Conservation (phyloP, 441 rosid species). For the Euphorbia celastroides region DNA sequence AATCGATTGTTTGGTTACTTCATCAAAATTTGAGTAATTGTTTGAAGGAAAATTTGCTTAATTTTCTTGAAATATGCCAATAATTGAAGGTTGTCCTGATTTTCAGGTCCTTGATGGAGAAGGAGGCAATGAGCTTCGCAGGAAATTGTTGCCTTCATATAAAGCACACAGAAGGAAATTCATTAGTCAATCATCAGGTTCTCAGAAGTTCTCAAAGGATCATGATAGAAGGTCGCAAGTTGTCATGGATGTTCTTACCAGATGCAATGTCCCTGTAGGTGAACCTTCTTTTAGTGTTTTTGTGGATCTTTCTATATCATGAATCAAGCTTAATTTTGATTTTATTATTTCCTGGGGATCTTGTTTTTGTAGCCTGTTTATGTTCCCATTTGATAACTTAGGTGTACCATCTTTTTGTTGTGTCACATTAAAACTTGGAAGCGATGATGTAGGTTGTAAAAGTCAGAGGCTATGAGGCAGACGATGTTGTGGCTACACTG, state of each 20-base stretch:
- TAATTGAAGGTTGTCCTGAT: not conserved
- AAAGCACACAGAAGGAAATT: conserved; percentile 68
- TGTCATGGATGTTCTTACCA: conserved; percentile 49
- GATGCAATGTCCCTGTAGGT: conserved; percentile 84
- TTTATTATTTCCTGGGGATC: not conserved
- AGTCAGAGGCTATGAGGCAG: conserved; percentile 78
- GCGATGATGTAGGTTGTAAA: conserved; percentile 56
- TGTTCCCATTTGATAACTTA: not conserved
- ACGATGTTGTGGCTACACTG: conserved; percentile 83
- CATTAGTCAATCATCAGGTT: conserved; percentile 23
- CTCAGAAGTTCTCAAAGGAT: conserved; percentile 30
- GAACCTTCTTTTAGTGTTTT: conserved; percentile 19
- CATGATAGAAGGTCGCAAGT: conserved; percentile 33
- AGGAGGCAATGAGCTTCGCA: conserved; percentile 56
- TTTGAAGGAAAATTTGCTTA: not conserved
- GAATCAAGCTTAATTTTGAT: not conserved
- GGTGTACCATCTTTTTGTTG: not conserved
- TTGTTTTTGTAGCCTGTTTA: not conserved
- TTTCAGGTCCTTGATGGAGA: conserved; percentile 86
- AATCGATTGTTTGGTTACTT: not conserved
- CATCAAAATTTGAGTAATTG: no score
- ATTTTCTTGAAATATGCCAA: not conserved
- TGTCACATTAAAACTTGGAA: not conserved
- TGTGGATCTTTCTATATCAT: not conserved
- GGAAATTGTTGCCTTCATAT: conserved; percentile 70